A percentile compares a stretch with the other conserved stretches of the same genome.
Evolutionary conservation across 2,329 filamentous ascomycete genomes (phyloP).

Genomic region (Atkinsonella texensis): DNA sequence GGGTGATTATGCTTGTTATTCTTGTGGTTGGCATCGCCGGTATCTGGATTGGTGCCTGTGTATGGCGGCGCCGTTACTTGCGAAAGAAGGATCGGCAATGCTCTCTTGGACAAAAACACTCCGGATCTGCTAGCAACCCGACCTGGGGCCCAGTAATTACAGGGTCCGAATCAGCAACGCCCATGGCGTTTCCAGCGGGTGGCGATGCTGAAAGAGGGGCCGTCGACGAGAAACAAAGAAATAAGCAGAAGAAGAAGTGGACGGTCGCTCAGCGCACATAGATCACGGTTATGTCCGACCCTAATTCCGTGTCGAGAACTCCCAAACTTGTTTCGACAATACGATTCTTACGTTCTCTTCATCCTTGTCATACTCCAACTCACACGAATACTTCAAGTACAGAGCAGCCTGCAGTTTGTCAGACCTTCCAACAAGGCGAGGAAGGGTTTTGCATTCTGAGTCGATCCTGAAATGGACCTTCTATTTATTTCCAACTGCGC

Average conservation of each 20-base stretch:
- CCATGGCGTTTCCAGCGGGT: conserved; percentile 5
- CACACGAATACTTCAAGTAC: too few species aligned
- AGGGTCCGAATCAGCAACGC: conserved; percentile 14
- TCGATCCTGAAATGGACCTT: too few species aligned
- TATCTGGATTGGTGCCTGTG: conserved; percentile 55
- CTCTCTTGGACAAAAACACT: conserved; percentile 24
- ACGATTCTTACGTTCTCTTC: too few species aligned
- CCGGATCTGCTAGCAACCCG: conserved; percentile 23
- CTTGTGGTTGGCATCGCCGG: conserved; percentile 56
- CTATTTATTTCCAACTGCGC: too few species aligned
- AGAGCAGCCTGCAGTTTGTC: too few species aligned
- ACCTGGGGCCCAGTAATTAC: conserved; percentile 23
- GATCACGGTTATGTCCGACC: conserved; percentile 4
- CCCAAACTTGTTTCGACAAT: too few species aligned
- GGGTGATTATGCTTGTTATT: conserved; percentile 71
- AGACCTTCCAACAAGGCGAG: too few species aligned
- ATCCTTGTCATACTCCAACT: too few species aligned
- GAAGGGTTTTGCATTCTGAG: too few species aligned
- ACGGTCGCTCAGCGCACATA: conserved; percentile 30
- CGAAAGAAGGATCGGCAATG: conserved; percentile 50
- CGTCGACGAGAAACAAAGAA: conserved; percentile 10
- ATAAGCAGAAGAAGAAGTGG: conserved; percentile 36
- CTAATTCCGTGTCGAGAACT: too few species aligned
- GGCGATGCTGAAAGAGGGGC: conserved; percentile 7
- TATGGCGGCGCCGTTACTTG: conserved; percentile 63